These are phyloP conservation scores for Tritrichomonas foetus DNA, from an alignment of 208 protist species.

Conservation along the genomic window DNA sequence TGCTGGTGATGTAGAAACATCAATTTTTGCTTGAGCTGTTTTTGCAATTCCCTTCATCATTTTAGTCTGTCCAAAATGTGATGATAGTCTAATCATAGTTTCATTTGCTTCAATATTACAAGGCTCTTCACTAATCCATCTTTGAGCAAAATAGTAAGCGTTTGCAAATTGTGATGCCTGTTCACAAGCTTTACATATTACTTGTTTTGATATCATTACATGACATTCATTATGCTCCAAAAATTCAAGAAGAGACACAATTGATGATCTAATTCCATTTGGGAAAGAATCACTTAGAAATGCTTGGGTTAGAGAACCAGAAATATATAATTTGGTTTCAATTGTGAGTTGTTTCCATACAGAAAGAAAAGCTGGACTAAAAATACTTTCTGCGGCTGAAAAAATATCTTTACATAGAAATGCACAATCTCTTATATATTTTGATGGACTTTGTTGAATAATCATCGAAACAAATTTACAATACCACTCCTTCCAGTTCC, in stretches of 20 bases:
- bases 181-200: not conserved
- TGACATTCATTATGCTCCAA: not conserved
- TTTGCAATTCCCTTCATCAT: not conserved
- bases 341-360: not conserved
- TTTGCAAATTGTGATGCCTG: not conserved
- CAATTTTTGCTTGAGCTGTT: too few relatives aligned
- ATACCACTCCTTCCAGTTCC: conserved; percentile 14
- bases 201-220: not conserved
- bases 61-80: not conserved
- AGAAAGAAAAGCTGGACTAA: not conserved
- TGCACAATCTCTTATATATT: not conserved
- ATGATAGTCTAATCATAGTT: not conserved
- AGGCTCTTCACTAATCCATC: not conserved
- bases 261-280: not conserved
- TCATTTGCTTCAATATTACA: not conserved
- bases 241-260: not conserved
- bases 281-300: not conserved
- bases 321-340: not conserved
- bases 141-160: not conserved
- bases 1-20: not conserved
- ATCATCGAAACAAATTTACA: not conserved
- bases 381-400: not conserved
- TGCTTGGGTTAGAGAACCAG: not conserved
- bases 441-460: not conserved
- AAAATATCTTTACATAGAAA: not conserved